Percentiles rank a stretch among this genome's conserved stretches.
Conservation (phyloP, 176 grass and related monocot species). For the Avena eriantha region DNA sequence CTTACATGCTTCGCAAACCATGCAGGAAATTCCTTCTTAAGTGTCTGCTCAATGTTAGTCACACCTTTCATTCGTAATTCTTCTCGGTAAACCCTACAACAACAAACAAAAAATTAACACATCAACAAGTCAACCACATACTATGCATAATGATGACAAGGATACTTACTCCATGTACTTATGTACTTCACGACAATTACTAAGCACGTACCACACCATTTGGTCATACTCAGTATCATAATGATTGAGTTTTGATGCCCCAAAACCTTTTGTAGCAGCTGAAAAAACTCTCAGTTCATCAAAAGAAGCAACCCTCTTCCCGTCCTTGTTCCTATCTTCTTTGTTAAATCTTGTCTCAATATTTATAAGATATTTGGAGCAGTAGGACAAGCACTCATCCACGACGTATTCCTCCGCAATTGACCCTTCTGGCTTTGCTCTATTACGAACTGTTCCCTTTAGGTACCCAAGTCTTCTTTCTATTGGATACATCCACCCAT, state of each 20-base stretch:
- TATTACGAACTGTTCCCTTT: background rate
- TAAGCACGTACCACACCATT: background rate
- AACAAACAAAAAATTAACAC: background rate
- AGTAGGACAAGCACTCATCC: background rate
- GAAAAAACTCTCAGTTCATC: background rate
- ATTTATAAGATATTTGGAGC: background rate
- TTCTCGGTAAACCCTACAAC: background rate
- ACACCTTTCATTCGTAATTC: background rate
- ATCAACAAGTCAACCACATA: background rate
- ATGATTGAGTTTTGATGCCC: background rate
- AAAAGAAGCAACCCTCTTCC: background rate
- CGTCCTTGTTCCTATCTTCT: background rate
- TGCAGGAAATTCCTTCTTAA: background rate
- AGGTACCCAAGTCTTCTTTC: conserved; percentile 19
- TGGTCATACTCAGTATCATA: background rate
- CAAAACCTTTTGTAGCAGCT: background rate
- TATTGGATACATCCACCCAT: conserved; percentile 13
- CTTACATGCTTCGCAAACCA: conserved; percentile 3
- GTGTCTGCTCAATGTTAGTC: background rate
- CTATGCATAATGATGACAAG: background rate
- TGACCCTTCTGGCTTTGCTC: conserved; percentile 8
- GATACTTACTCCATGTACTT: background rate
- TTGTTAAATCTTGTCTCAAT: conserved; percentile 10
- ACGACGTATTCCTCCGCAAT: background rate
- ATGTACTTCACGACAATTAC: background rate